phyloP scores from a whole-genome alignment of 176 grass and related monocot genomes.

The Dactylis glomerata region DNA sequence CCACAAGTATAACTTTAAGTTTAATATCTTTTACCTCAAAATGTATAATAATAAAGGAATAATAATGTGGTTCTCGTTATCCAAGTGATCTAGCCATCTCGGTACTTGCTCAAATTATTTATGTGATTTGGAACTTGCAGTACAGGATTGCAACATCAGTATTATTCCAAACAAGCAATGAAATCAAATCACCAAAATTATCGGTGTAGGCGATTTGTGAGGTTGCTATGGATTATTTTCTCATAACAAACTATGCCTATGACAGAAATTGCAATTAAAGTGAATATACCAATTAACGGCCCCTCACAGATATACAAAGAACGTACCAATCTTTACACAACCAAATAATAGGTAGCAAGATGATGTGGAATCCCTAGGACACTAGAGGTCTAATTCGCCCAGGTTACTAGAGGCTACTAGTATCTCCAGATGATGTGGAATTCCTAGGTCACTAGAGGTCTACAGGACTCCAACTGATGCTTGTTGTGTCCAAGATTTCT shows the following conservation, averaged over 20 bases:
- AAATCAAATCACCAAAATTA: background rate
- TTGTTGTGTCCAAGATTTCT: background rate
- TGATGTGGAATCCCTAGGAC: background rate
- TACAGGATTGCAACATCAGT: background rate
- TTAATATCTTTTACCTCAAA: too few species aligned
- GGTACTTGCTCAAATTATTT: background rate
- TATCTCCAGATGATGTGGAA: background rate
- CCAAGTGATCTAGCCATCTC: background rate
- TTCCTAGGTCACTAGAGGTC: too few species aligned
- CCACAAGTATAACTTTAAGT: background rate
- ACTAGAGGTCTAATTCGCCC: too few species aligned
- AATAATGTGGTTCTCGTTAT: background rate
- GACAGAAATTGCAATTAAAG: background rate
- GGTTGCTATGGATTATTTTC: background rate
- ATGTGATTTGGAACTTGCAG: background rate
- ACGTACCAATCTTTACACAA: background rate
- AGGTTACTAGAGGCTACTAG: too few species aligned
- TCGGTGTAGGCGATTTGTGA: background rate
- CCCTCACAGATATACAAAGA: background rate
- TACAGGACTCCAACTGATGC: background rate
- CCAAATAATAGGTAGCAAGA: background rate
- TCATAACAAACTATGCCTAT: background rate
- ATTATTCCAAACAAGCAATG: background rate
- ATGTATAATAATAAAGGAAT: background rate
- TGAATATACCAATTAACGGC: background rate